Percentiles rank a stretch among this genome's conserved stretches.
Evolutionary conservation across 2,329 filamentous ascomycete species (phyloP).

Genomic region (Podosphaera xanthii): DNA sequence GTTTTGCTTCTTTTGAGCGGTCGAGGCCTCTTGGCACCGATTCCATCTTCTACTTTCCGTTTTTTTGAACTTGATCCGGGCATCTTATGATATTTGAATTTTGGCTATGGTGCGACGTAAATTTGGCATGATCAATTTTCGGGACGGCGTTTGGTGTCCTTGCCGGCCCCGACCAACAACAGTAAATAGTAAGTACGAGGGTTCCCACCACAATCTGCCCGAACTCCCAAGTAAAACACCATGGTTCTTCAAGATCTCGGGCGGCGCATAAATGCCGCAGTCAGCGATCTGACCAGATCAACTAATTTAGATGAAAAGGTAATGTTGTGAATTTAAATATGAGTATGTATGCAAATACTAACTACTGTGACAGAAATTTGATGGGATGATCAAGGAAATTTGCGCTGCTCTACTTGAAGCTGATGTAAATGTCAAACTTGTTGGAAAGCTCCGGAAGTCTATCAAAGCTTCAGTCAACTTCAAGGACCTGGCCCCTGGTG

Average conservation of each 20-base stretch:
- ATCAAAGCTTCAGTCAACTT: conserved; percentile 86
- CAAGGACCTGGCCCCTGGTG: conserved; percentile 68
- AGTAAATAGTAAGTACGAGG: too few species aligned
- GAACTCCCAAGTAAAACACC: conserved; percentile 4
- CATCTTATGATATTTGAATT: conserved; percentile 10
- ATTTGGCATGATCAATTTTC: too few species aligned
- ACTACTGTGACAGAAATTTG: conserved; percentile 47
- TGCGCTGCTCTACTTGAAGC: conserved; percentile 80
- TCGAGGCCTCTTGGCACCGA: conserved; percentile 24
- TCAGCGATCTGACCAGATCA: conserved; percentile 78
- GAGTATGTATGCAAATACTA: neutral
- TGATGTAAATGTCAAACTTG: conserved; percentile 90
- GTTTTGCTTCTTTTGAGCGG: conserved; percentile 37
- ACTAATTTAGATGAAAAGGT: conserved; percentile 94
- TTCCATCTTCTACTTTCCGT: conserved; percentile 35
- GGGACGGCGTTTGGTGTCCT: too few species aligned
- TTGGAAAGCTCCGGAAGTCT: conserved; percentile 74
- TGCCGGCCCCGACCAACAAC: too few species aligned
- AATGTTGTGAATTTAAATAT: conserved; percentile 6
- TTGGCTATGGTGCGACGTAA: neutral
- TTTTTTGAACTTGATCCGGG: conserved; percentile 21
- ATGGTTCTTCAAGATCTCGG: conserved; percentile 99
- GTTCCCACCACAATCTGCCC: neutral
- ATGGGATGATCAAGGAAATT: conserved; percentile 96
- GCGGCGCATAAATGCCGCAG: conserved; percentile 91